These are phyloP conservation scores for Lecanicillium sp. DNA, from an alignment of 2,329 filamentous ascomycete genomes.

Conservation along the genomic window DNA sequence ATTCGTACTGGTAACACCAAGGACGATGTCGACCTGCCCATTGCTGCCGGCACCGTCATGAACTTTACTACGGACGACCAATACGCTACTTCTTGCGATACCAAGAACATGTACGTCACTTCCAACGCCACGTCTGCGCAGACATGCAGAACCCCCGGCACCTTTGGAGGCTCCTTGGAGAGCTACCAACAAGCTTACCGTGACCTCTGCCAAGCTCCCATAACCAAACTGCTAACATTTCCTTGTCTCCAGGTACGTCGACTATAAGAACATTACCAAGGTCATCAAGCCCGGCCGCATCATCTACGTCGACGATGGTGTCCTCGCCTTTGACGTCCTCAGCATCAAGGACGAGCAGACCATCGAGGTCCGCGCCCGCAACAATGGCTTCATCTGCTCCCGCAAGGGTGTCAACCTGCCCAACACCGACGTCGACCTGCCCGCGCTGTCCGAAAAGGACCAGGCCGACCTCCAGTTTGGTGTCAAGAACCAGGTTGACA, in stretches of 20 bases:
- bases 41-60: constrained; percentile 73
- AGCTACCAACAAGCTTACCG: neutral
- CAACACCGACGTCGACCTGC: constrained; percentile 97
- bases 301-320: constrained; percentile 98
- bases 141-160: constrained; percentile 4
- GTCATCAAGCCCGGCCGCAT: constrained; percentile 85
- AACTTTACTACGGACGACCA: constrained; percentile 96
- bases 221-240: constrained; percentile 4
- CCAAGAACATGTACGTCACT: constrained; percentile 77
- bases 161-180: neutral
- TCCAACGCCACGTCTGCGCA: neutral
- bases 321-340: constrained; percentile 91
- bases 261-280: constrained; percentile 99
- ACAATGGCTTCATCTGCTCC: constrained; percentile 98
- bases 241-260: constrained; percentile 62
- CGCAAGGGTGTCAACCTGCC: constrained; percentile 99
- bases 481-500: constrained; percentile 98
- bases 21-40: constrained; percentile 83
- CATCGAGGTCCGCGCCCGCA: constrained; percentile 76
- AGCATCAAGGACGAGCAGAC: constrained; percentile 84
- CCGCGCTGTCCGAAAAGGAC: constrained; percentile 96
- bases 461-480: constrained; percentile 88
- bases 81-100: constrained; percentile 76
- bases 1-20: constrained; percentile 60
- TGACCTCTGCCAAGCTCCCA: too few relatives aligned